phyloP scores from a whole-genome alignment of 2,329 filamentous ascomycete genomes.

The Ceratocystis diversiconidia region DNA sequence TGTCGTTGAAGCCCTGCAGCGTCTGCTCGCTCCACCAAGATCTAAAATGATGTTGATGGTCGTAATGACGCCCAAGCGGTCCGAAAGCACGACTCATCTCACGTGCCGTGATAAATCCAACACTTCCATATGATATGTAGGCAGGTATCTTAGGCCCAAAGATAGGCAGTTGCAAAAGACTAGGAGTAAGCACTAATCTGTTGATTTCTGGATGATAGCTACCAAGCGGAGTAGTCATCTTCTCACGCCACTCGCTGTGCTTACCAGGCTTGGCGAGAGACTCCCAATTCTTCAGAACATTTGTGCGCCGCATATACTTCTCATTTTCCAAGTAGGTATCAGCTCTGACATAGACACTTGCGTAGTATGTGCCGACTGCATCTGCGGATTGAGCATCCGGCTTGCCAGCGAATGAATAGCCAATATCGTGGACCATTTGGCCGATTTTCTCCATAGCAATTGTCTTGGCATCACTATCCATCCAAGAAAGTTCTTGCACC shows the following conservation, averaged over 20 bases:
- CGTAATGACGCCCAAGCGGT: conserved; percentile 49
- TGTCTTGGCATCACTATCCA: conserved; percentile 45
- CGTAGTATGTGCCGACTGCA: conserved; percentile 44
- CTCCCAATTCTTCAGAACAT: conserved; percentile 37
- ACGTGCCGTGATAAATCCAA: conserved; percentile 52
- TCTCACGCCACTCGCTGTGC: conserved; percentile 46
- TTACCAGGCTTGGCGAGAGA: conserved; percentile 45
- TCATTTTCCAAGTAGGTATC: conserved; percentile 44
- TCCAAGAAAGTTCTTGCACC: conserved; percentile 33
- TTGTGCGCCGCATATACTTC: conserved; percentile 35
- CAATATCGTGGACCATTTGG: conserved; percentile 54
- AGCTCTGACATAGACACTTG: conserved; percentile 34
- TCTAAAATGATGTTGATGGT: conserved; percentile 48
- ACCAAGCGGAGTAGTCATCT: conserved; percentile 48
- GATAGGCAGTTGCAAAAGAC: conserved; percentile 53
- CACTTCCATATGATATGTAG: conserved; percentile 55
- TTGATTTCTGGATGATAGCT: conserved; percentile 52
- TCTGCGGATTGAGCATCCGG: conserved; percentile 47
- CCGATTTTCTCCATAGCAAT: conserved; percentile 50
- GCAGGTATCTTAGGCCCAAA: conserved; percentile 49
- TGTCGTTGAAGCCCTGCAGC: conserved; percentile 41
- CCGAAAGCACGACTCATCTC: conserved; percentile 60
- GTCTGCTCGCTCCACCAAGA: conserved; percentile 54
- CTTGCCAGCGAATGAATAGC: conserved; percentile 41
- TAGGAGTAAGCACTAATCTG: conserved; percentile 54